phyloP scores from a whole-genome alignment of 495 filamentous ascomycete genomes.

The Podospora conica region DNA sequence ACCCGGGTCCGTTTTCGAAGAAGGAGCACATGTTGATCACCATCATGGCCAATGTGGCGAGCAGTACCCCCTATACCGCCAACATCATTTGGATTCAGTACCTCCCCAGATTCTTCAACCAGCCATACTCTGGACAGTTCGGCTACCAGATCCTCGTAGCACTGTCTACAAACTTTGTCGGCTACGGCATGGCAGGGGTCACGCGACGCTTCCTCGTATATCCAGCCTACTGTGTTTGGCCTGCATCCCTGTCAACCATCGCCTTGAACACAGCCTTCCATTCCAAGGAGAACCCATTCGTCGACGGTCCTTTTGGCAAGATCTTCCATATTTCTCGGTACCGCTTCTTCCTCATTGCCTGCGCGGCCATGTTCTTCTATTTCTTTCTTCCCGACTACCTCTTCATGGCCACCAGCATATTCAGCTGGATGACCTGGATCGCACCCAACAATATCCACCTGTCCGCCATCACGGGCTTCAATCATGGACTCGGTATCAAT shows the following conservation, averaged over 20 bases:
- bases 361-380: conserved; percentile 22
- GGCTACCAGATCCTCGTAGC: conserved; percentile 37
- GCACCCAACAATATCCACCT: conserved; percentile 31
- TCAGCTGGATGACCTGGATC: conserved; percentile 32
- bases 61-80: conserved; percentile 29
- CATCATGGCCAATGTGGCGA: conserved; percentile 35
- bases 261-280: conserved; percentile 38
- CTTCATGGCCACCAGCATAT: conserved; percentile 19
- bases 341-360: conserved; percentile 26
- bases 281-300: conserved; percentile 21
- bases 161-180: conserved; percentile 40
- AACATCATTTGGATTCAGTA: conserved; percentile 41
- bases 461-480: conserved; percentile 28
- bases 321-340: conserved; percentile 28
- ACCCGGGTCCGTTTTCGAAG: conserved; percentile 43
- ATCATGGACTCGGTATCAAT: conserved; percentile 33
- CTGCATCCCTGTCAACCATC: conserved; percentile 34
- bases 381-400: conserved; percentile 29
- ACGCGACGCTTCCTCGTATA: conserved; percentile 51
- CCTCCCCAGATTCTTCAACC: conserved; percentile 32
- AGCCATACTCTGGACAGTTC: conserved; percentile 29
- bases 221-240: conserved; percentile 37
- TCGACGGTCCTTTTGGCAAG: conserved; percentile 28
- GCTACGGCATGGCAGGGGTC: conserved; percentile 47
- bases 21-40: conserved; percentile 48